Conservation (phyloP, 2,329 filamentous ascomycete genomes). For the Venturia asperata region DNA sequence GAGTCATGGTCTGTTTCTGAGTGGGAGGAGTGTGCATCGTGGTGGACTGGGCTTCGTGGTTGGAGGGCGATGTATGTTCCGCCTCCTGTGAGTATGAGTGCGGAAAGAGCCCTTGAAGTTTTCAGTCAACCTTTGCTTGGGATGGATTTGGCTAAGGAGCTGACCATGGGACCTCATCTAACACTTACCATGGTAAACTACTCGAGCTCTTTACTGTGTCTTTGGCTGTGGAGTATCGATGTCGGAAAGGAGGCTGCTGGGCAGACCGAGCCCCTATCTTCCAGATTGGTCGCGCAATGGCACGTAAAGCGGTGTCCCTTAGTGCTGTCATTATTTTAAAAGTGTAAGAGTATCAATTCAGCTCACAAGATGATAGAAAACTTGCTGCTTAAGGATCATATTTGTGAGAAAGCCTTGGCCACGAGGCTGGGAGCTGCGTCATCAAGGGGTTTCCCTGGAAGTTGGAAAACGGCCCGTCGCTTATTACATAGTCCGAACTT, state of each 20-base stretch:
- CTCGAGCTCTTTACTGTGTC: constrained; percentile 7
- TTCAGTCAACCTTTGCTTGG: neutral
- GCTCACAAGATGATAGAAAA: neutral
- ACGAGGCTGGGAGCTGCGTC: constrained; percentile 5
- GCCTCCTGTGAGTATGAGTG: neutral
- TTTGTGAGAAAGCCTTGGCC: neutral
- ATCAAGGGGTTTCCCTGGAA: neutral
- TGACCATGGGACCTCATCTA: no score
- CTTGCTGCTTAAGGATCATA: neutral
- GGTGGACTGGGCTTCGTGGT: neutral
- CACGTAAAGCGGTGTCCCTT: neutral
- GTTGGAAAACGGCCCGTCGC: neutral
- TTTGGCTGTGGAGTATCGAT: constrained; percentile 2
- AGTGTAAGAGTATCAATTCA: neutral
- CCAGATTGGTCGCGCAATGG: neutral
- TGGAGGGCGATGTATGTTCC: constrained; percentile 12
- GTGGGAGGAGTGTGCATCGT: neutral
- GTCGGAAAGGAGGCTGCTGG: neutral
- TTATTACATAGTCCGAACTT: neutral
- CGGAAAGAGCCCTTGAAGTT: constrained; percentile 4
- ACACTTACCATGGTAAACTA: constrained; percentile 8
- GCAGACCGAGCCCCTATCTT: neutral
- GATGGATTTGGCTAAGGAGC: no score
- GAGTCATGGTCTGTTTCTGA: neutral
- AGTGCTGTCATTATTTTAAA: neutral